These are phyloP conservation scores for Nitzschia sp. DNA, from an alignment of 108 stramenopile species.

Conservation along the genomic window DNA sequence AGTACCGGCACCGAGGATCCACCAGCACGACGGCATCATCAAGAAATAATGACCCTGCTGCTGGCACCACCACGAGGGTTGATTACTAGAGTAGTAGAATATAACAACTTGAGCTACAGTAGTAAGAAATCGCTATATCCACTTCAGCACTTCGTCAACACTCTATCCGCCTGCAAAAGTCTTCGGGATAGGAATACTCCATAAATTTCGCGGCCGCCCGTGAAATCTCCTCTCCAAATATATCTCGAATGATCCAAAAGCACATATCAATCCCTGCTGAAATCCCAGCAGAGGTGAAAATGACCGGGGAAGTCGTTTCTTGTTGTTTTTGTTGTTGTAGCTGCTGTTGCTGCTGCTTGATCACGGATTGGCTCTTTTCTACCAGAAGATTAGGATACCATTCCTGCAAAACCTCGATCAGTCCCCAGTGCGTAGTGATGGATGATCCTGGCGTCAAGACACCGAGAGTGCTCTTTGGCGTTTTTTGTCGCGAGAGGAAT, in stretches of 20 bases:
- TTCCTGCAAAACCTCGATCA: background rate
- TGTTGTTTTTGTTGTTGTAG: background rate
- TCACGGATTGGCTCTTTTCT: background rate
- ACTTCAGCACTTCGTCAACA: too few relatives aligned
- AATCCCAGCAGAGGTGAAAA: background rate
- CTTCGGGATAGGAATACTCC: slow-evolving; percentile 5
- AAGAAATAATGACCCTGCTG: too few relatives aligned
- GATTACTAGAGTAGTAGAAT: too few relatives aligned
- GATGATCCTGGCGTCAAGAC: background rate
- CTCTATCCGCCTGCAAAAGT: background rate
- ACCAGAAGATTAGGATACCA: background rate
- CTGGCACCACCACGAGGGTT: too few relatives aligned
- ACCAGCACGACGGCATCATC: too few relatives aligned
- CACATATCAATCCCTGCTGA: slow-evolving; percentile 7
- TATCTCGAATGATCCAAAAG: background rate
- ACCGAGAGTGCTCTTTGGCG: too few relatives aligned
- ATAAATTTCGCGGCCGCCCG: background rate
- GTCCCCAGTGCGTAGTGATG: slow-evolving; percentile 4
- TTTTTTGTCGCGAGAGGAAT: too few relatives aligned
- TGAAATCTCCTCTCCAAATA: background rate
- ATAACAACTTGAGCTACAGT: too few relatives aligned
- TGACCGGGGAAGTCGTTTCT: background rate
- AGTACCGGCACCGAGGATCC: too few relatives aligned
- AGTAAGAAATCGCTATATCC: too few relatives aligned
- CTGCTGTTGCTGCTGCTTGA: too few relatives aligned